A percentile compares a stretch with the other conserved stretches of the same genome.
phyloP scores from a whole-genome alignment of 1,284 basidiomycete genomes.

The Lignosus rhinocerotis region DNA sequence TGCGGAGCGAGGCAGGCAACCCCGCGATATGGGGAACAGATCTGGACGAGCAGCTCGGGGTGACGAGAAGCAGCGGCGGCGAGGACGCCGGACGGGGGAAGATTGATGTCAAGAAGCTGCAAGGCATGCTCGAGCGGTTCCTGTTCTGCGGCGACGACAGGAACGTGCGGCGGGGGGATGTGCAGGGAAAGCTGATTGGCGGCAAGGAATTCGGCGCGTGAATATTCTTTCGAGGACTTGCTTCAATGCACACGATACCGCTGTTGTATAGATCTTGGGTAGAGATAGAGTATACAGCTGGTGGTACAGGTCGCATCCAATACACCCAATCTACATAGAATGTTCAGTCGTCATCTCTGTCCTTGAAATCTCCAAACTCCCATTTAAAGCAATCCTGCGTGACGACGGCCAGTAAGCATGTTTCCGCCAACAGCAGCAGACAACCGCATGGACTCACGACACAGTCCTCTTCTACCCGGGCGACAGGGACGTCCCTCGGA shows the following conservation, averaged over 20 bases:
- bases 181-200: constrained; percentile 79
- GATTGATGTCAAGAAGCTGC: constrained; percentile 36
- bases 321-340: not conserved
- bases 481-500: constrained; percentile 35
- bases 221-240: not conserved
- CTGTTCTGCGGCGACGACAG: constrained; percentile 87
- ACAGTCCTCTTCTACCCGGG: constrained; percentile 40
- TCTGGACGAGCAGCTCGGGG: constrained; percentile 35
- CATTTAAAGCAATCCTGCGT: constrained; percentile 66
- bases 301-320: not conserved
- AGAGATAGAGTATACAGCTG: not conserved
- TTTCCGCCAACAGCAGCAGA: not conserved
- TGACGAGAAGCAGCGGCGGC: constrained; percentile 6
- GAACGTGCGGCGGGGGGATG: constrained; percentile 85
- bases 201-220: constrained; percentile 45
- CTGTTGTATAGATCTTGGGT: not conserved
- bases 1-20: constrained; percentile 52
- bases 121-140: constrained; percentile 67
- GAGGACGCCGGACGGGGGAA: constrained; percentile 19
- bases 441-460: constrained; percentile 40
- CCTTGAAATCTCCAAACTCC: constrained; percentile 58
- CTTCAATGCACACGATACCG: not conserved
- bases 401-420: not conserved
- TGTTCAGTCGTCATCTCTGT: constrained; percentile 20
- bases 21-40: constrained; percentile 61